Conservation (phyloP, 441 rosid genomes). For the Aleurites moluccanus region DNA sequence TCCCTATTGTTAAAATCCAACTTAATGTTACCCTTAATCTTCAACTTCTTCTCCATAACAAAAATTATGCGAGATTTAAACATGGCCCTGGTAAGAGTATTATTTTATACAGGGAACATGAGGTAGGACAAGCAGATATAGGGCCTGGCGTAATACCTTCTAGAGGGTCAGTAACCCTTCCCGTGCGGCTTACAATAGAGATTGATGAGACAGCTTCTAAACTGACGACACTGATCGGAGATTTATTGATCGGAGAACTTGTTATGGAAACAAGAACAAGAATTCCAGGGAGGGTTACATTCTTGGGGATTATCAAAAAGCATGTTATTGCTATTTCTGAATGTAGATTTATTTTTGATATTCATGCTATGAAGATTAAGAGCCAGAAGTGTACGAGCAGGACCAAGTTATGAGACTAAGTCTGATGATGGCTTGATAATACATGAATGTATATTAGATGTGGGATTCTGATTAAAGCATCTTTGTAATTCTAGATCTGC, state of each 20-base stretch:
- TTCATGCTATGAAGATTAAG: conserved; percentile 40
- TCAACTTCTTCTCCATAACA: conserved; percentile 43
- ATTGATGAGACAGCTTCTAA: conserved; percentile 39
- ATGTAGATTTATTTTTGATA: conserved; percentile 40
- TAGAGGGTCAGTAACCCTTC: conserved; percentile 33
- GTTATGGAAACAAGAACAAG: conserved; percentile 40
- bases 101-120: conserved; percentile 35
- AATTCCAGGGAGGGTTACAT: conserved; percentile 57
- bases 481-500: neutral
- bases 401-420: conserved; percentile 35
- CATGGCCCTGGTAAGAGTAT: conserved; percentile 46
- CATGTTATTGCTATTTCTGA: conserved; percentile 45
- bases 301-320: conserved; percentile 47
- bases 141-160: conserved; percentile 50
- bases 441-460: no score
- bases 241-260: conserved; percentile 41
- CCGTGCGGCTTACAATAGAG: conserved; percentile 45
- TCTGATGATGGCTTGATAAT: no score
- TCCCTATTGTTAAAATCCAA: conserved; percentile 35
- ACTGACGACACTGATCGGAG: conserved; percentile 32
- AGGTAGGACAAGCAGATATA: conserved; percentile 55
- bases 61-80: conserved; percentile 52
- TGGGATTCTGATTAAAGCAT: neutral
- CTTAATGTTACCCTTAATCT: conserved; percentile 56
- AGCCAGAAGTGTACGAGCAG: conserved; percentile 44